phyloP scores from a whole-genome alignment of 2,329 filamentous ascomycete genomes.

The Thermomyces lanuginosus region DNA sequence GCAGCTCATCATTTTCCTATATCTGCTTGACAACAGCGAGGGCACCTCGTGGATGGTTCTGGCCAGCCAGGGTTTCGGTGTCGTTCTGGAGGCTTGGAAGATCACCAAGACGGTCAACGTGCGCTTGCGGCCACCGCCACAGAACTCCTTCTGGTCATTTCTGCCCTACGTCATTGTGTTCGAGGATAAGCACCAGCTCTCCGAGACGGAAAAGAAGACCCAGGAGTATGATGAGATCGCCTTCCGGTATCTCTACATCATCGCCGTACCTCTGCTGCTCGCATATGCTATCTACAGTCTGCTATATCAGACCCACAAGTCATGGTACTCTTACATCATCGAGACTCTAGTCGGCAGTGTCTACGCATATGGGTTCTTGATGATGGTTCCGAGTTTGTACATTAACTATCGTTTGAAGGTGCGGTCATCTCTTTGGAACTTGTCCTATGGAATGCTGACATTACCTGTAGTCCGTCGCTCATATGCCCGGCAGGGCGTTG shows the following conservation, averaged over 20 bases:
- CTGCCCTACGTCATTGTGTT: constrained; percentile 70
- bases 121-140: constrained; percentile 51
- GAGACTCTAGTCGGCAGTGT: constrained; percentile 88
- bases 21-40: constrained; percentile 91
- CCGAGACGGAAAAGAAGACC: constrained; percentile 90
- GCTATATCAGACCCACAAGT: constrained; percentile 87
- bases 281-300: constrained; percentile 87
- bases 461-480: constrained; percentile 50
- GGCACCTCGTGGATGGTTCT: constrained; percentile 99
- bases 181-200: constrained; percentile 93
- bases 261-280: constrained; percentile 72
- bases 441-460: neutral
- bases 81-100: constrained; percentile 74
- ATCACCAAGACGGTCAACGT: constrained; percentile 91
- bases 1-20: constrained; percentile 90
- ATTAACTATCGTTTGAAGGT: constrained; percentile 97
- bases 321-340: constrained; percentile 94
- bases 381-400: constrained; percentile 96
- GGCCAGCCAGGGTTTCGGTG: constrained; percentile 75
- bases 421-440: constrained; percentile 9
- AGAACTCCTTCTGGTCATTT: constrained; percentile 53
- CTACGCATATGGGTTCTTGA: constrained; percentile 94
- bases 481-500: constrained; percentile 95
- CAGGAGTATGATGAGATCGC: constrained; percentile 97
- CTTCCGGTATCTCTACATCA: constrained; percentile 90